phyloP scores from a whole-genome alignment of 495 filamentous ascomycete species.

The Talaromyces thailandensis region DNA sequence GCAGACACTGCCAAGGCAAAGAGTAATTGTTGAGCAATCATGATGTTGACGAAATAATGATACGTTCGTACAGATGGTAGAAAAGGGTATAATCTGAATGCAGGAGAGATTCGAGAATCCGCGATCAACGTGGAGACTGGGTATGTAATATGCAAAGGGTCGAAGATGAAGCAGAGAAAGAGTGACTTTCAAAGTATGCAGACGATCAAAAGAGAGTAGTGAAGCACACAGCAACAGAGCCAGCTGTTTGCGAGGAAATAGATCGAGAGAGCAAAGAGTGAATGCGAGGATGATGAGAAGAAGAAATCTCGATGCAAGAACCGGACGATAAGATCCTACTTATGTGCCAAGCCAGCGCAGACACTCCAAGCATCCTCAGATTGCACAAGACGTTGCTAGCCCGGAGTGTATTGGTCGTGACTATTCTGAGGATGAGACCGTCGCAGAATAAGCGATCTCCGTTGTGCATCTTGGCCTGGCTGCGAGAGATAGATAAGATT shows the following conservation, averaged over 20 bases:
- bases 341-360: not conserved
- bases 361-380: not conserved
- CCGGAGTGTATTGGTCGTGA: not conserved
- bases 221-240: not conserved
- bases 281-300: not conserved
- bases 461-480: not conserved
- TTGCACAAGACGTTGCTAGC: not conserved
- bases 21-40: not conserved
- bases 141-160: not conserved
- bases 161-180: not conserved
- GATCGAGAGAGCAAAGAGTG: constrained; percentile 1
- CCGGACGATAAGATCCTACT: not conserved
- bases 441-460: not conserved
- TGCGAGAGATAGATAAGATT: constrained; percentile 1
- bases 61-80: not conserved
- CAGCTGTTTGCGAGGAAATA: not conserved
- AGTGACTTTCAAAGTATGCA: not conserved
- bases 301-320: not conserved
- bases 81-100: not conserved
- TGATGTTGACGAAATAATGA: not conserved
- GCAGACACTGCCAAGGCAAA: not conserved
- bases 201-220: not conserved
- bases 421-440: constrained; percentile 1
- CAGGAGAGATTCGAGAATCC: not conserved
- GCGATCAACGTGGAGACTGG: not conserved